phyloP scores from a whole-genome alignment of 352 stramenopile species.

The Pythium pectinolyticum region DNA sequence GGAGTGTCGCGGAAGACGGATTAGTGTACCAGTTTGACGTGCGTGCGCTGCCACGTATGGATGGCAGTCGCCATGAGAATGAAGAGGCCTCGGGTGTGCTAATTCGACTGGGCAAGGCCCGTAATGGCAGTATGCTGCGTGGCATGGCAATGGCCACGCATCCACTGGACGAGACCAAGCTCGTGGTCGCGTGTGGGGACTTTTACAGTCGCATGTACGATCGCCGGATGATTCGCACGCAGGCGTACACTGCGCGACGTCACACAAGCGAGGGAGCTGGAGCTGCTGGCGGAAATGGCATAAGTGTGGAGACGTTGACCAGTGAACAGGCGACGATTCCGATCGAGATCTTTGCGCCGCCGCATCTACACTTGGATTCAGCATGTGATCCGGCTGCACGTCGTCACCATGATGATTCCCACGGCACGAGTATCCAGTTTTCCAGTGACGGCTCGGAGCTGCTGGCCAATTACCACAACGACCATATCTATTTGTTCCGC shows the following conservation, averaged over 20 bases:
- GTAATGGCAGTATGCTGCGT: constrained; percentile 43
- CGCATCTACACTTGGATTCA: constrained; percentile 72
- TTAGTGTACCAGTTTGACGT: constrained; percentile 85
- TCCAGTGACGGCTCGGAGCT: constrained; percentile 65
- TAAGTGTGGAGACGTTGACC: constrained; percentile 5
- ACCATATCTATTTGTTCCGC: constrained; percentile 84
- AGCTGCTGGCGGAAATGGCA: background rate
- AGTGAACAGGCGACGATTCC: constrained; percentile 43
- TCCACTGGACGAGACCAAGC: constrained; percentile 69
- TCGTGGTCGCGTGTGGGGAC: constrained; percentile 73
- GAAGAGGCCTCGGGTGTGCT: constrained; percentile 50
- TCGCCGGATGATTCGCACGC: constrained; percentile 68
- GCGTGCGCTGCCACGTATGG: constrained; percentile 43
- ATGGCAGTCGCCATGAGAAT: constrained; percentile 33
- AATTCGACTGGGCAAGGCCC: constrained; percentile 62
- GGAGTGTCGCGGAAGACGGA: constrained; percentile 84
- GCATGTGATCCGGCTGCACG: constrained; percentile 41
- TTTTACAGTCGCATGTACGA: constrained; percentile 82
- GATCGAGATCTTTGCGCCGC: constrained; percentile 66
- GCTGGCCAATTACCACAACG: constrained; percentile 83
- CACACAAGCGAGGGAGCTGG: constrained; percentile 18
- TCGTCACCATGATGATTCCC: constrained; percentile 50
- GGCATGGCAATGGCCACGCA: constrained; percentile 77
- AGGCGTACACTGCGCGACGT: constrained; percentile 17
- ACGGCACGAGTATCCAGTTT: constrained; percentile 84